These are phyloP conservation scores for Corynascus novoguineensis DNA, from an alignment of 495 filamentous ascomycete species.

Conservation along the genomic window DNA sequence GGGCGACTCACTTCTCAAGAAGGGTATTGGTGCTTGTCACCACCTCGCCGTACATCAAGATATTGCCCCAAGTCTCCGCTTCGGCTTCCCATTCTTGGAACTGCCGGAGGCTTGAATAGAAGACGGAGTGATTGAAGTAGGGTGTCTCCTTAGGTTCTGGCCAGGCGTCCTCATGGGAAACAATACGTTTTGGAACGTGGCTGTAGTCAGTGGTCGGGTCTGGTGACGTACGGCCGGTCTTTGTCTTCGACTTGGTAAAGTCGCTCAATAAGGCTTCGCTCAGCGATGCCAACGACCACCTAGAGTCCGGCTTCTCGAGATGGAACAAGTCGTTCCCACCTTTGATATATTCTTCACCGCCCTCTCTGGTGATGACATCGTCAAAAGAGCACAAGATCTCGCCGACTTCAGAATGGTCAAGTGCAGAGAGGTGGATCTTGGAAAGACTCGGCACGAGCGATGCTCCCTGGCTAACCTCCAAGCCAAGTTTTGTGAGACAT, in stretches of 20 bases:
- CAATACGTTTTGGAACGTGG: slow-evolving; percentile 63
- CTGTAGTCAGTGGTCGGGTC: slow-evolving; percentile 71
- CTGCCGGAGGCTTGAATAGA: slow-evolving; percentile 63
- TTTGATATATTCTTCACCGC: slow-evolving; percentile 68
- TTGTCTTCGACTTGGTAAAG: slow-evolving; percentile 21
- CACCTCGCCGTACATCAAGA: slow-evolving; percentile 83
- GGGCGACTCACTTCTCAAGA: slow-evolving; percentile 68
- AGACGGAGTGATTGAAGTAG: slow-evolving; percentile 80
- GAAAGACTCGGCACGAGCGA: slow-evolving; percentile 76
- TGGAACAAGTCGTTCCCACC: slow-evolving; percentile 83
- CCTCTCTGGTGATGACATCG: slow-evolving; percentile 62
- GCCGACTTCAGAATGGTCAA: slow-evolving; percentile 56
- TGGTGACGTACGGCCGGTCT: slow-evolving; percentile 22
- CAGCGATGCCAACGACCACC: slow-evolving; percentile 51
- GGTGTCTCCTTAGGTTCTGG: slow-evolving; percentile 75
- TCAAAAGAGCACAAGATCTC: slow-evolving; percentile 61
- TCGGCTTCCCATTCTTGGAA: slow-evolving; percentile 53
- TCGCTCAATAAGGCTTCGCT: slow-evolving; percentile 30
- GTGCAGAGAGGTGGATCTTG: slow-evolving; percentile 73
- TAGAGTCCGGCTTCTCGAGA: slow-evolving; percentile 55
- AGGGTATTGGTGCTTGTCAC: slow-evolving; percentile 92
- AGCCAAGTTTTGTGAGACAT: slow-evolving; percentile 74
- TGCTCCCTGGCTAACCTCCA: slow-evolving; percentile 65
- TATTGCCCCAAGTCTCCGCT: slow-evolving; percentile 64
- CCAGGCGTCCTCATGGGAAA: slow-evolving; percentile 62